phyloP scores from a whole-genome alignment of 495 filamentous ascomycete genomes.

The Penicillium parvum region DNA sequence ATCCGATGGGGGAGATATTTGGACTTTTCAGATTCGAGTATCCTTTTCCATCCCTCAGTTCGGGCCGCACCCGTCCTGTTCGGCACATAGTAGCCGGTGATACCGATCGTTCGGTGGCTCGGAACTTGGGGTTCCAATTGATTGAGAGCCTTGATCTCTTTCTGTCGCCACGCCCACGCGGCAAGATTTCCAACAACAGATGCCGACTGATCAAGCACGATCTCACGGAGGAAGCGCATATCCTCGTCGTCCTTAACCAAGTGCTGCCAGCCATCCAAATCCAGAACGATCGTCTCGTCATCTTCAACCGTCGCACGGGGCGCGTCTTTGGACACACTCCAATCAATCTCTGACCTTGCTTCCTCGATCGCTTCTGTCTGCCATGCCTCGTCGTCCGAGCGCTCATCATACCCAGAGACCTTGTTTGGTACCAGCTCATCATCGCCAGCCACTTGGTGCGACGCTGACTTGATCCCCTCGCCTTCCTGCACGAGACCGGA shows the following conservation, averaged over 20 bases:
- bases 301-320: slow-evolving; percentile 66
- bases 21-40: slow-evolving; percentile 93
- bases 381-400: slow-evolving; percentile 24
- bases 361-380: slow-evolving; percentile 20
- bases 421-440: slow-evolving; percentile 1
- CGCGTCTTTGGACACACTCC: slow-evolving; percentile 56
- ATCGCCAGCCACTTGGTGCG: slow-evolving; percentile 1
- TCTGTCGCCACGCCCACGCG: slow-evolving; percentile 86
- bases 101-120: slow-evolving; percentile 50
- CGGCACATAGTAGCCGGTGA: slow-evolving; percentile 87
- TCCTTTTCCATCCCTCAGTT: slow-evolving; percentile 90
- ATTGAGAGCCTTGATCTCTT: slow-evolving; percentile 84
- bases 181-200: slow-evolving; percentile 60
- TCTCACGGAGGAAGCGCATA: slow-evolving; percentile 51
- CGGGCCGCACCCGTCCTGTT: slow-evolving; percentile 81
- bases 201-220: slow-evolving; percentile 42
- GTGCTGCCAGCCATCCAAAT: slow-evolving; percentile 75
- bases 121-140: slow-evolving; percentile 48
- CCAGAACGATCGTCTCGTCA: slow-evolving; percentile 59
- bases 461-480: too few relatives aligned
- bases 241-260: slow-evolving; percentile 78
- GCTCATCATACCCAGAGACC: slow-evolving; percentile 9
- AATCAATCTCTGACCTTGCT: slow-evolving; percentile 48
- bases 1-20: slow-evolving; percentile 97
- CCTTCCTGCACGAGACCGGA: too few relatives aligned